Conservation (phyloP, 2,329 filamentous ascomycete species). For the Stenocarpella maydis region DNA sequence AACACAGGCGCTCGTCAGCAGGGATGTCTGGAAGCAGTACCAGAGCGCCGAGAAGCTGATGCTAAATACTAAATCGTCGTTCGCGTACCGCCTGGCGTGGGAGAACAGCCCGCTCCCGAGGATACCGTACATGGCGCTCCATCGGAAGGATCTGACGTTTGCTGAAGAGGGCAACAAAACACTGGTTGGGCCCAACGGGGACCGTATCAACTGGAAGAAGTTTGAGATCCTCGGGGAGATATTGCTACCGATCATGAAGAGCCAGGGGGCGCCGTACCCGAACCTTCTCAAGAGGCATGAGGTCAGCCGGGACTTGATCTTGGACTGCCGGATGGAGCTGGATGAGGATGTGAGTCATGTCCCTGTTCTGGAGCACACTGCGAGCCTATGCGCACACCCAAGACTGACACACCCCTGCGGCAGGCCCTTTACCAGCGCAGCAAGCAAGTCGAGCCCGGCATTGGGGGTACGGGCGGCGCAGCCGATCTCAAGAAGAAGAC, state of each 20-base stretch:
- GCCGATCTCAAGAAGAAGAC: constrained; percentile 35
- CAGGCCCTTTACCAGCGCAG: constrained; percentile 35
- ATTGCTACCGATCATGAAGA: constrained; percentile 88
- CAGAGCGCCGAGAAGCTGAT: constrained; percentile 90
- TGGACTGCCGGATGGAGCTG: constrained; percentile 82
- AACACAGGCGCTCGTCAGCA: constrained; percentile 78
- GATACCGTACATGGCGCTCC: constrained; percentile 92
- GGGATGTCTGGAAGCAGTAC: constrained; percentile 81
- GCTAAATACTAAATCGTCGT: constrained; percentile 91
- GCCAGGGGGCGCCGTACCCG: constrained; percentile 84
- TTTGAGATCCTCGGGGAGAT: constrained; percentile 97
- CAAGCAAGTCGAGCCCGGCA: constrained; percentile 33
- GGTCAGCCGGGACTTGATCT: constrained; percentile 74
- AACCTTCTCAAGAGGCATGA: constrained; percentile 72
- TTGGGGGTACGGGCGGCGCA: constrained; percentile 27
- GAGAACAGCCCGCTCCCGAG: constrained; percentile 90
- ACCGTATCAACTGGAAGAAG: constrained; percentile 96
- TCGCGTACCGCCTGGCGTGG: constrained; percentile 96
- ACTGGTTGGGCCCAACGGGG: constrained; percentile 76
- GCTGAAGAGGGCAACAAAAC: constrained; percentile 93
- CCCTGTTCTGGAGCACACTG: neutral
- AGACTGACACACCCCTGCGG: constrained; percentile 4
- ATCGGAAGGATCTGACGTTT: constrained; percentile 87
- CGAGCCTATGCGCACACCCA: neutral
- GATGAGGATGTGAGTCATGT: constrained; percentile 83